These are phyloP conservation scores for Bolboschoenus planiculmis DNA, from an alignment of 176 grass and related monocot genomes.

Conservation along the genomic window DNA sequence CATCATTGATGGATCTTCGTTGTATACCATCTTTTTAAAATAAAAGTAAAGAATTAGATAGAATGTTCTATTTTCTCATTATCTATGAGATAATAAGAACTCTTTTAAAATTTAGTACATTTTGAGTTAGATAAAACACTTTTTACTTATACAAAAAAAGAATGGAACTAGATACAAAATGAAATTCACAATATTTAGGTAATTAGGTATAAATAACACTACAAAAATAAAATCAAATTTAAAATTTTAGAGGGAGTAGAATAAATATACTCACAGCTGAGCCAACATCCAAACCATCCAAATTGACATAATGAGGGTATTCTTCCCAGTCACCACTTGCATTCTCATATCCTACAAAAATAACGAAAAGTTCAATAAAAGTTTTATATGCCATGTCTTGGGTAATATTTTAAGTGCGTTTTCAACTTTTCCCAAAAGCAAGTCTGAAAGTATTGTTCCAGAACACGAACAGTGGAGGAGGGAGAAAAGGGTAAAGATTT, in stretches of 20 bases:
- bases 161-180: background rate
- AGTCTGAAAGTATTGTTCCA: background rate
- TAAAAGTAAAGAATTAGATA: background rate
- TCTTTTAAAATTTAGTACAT: background rate
- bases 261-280: conserved; percentile 43
- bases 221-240: conserved; percentile 13
- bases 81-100: background rate
- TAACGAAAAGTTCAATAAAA: conserved; percentile 11
- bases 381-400: background rate
- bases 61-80: background rate
- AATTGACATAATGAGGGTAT: conserved; percentile 54
- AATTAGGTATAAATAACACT: background rate
- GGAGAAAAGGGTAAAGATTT: background rate
- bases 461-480: background rate
- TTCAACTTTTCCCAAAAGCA: background rate
- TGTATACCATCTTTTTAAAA: conserved; percentile 63
- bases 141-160: background rate
- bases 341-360: conserved; percentile 53
- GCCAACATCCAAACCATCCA: conserved; percentile 66
- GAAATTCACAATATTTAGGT: background rate
- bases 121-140: background rate
- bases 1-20: conserved; percentile 79
- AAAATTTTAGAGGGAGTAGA: conserved; percentile 8
- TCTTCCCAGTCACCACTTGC: conserved; percentile 56
- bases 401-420: background rate